Evolutionary conservation across 371 early-diverging fungal species (phyloP).

Genomic region (Zopfochytrium polystomum): DNA sequence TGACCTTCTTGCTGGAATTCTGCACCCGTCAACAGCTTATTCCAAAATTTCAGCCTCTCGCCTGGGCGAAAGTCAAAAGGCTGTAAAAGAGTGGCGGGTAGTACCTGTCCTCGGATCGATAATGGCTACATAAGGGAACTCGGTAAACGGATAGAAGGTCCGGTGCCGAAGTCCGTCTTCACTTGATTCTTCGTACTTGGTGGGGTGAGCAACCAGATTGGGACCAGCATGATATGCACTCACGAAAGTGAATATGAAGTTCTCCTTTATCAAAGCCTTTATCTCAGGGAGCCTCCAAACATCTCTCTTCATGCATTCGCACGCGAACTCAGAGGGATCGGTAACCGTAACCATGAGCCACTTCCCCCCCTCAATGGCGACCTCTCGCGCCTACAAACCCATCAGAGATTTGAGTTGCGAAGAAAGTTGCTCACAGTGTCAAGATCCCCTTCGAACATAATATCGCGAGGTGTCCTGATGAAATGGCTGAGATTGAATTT

Average conservation of each 20-base stretch:
- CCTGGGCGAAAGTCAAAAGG: no score
- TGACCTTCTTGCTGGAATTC: constrained; percentile 71
- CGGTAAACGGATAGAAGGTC: constrained; percentile 66
- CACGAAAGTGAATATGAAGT: constrained; percentile 83
- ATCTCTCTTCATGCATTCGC: constrained; percentile 88
- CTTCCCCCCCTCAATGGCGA: constrained; percentile 62
- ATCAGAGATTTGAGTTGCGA: background rate
- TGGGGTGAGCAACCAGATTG: no score
- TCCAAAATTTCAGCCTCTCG: constrained; percentile 70
- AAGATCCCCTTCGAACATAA: constrained; percentile 77
- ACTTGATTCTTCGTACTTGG: no score
- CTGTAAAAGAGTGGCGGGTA: no score
- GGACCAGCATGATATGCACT: constrained; percentile 5
- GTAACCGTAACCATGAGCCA: constrained; percentile 90
- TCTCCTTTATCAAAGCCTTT: constrained; percentile 69
- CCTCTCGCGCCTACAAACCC: constrained; percentile 56
- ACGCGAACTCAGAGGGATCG: constrained; percentile 77
- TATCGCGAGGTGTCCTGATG: constrained; percentile 85
- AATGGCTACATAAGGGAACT: constrained; percentile 80
- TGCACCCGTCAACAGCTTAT: constrained; percentile 47
- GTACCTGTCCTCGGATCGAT: constrained; percentile 88
- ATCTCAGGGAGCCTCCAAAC: constrained; percentile 75
- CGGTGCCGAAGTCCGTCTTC: constrained; percentile 71
- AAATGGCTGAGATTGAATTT: no score
- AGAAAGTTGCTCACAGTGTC: constrained; percentile 58